Evolutionary conservation across 148 eudicot species (phyloP), one percentile per base, ranked within the genome.

Genomic region (Rhododendron simsii): DNA sequence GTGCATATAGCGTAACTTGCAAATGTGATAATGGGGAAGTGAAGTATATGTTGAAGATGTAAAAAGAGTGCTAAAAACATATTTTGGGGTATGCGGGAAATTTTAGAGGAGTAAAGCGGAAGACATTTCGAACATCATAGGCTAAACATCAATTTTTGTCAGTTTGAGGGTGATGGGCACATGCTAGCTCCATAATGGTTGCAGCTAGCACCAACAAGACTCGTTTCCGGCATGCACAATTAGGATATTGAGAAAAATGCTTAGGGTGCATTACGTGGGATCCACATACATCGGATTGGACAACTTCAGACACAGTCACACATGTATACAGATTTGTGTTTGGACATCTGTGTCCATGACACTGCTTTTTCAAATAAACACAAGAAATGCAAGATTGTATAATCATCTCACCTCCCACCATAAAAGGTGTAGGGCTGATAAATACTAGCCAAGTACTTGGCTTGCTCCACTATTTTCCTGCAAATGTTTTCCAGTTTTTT

Each of bases 371-470:
- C 33, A 26, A 67, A 30, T 14, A 71, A 28, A 5, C 8, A 71
- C 51, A 18, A 67, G 16, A 75, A 73, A 7, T 33, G 44, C 80
- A 50, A 75, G 57, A 26, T 18, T 41, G 47, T 1, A 8, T 37
- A 35, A 75, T 75, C 23, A 37, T 73, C 89, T 88, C 83, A 96
- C 99, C 99, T 95, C 90, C 99, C 99, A 86, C 96, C 93, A 81
- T 96, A 96, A 85, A 96, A 96, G 78, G 98, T 91, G 90, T 96
- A 96, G 9, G 98, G 96, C 84, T 95, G 89, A 86, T 96, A 96
- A 30, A 96, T 91, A 85, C 90, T 94, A 7, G 99, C 99, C 86
- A 96, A 88, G 91, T 94, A 92, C 90, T 89, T 95, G 18, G 98
- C 98, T 88, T 94, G 99, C 86, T 96, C 98, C 89, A 95, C 93